Evolutionary conservation across 139 green algal species (phyloP), one percentile per base, ranked within the genome.

Genomic region (Chlorella sp.): DNA sequence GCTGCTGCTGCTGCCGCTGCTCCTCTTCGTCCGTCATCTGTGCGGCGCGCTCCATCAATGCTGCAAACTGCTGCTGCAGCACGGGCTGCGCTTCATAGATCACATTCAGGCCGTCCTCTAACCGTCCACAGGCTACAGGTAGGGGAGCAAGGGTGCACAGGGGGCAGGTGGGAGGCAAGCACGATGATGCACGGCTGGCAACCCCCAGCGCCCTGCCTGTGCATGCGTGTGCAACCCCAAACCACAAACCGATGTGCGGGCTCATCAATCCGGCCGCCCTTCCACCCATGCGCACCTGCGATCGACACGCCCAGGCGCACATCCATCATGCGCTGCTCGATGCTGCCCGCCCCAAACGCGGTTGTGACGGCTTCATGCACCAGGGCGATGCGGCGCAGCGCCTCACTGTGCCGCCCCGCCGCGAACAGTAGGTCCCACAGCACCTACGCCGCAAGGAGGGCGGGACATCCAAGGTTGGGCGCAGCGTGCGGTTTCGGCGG

Each of bases 221-320:
- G n/a, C n/a, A n/a, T n/a, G n/a, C n/a, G n/a, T n/a, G n/a, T n/a
- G n/a, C n/a, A n/a, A n/a, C n/a, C n/a, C n/a, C n/a, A n/a, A n/a
- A n/a, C n/a, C n/a, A n/a, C n/a, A n/a, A n/a, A n/a, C n/a, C n/a
- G n/a, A n/a, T n/a, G n/a, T n/a, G 44, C 44, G 44, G 44, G 7
- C 44, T 9, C 9, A 51, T 51, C 44, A 9, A 6, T 6, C 44
- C 9, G 44, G 7, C 9, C 44, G 44, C 44, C 44, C 44, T 51
- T 9, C 44, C 44, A 51, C 44, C 6, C 6, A 51, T 51, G 44
- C 44, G n/a, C 64, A 71, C 64, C 65, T 18, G 70, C 70, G 13
- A 47, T 60, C 15, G 76, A 82, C 17, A 82, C 44, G 76, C 76
- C 76, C 56, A 82, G 76, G 2, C 76, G 60, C 26, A 82, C 76